phyloP scores from a whole-genome alignment of 2,329 filamentous ascomycete genomes.

The Colletotrichum neosansevieriae region DNA sequence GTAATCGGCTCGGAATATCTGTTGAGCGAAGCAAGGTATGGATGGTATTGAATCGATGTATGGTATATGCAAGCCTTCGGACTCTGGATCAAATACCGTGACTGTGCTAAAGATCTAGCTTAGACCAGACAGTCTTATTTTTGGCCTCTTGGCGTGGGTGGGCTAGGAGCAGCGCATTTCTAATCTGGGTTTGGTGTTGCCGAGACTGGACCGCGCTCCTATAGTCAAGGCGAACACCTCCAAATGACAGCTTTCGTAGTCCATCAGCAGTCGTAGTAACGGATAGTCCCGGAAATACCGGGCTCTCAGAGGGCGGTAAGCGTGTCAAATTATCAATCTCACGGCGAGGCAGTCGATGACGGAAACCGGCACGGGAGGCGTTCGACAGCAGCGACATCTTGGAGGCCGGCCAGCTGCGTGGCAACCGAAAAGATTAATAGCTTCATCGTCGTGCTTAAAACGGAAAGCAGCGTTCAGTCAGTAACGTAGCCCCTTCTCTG shows the following conservation, averaged over 20 bases:
- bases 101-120: background rate
- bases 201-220: background rate
- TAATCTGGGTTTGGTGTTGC: slow-evolving; percentile 7
- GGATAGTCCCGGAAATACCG: background rate
- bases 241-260: background rate
- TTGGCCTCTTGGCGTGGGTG: background rate
- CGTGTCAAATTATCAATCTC: background rate
- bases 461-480: background rate
- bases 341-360: background rate
- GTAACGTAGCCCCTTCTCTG: background rate
- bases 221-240: background rate
- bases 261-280: too few species aligned
- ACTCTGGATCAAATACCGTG: background rate
- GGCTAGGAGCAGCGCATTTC: background rate
- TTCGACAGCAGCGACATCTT: background rate
- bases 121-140: background rate
- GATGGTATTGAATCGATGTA: background rate
- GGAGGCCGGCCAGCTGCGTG: background rate
- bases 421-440: background rate
- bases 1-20: background rate
- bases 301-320: background rate
- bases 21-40: background rate
- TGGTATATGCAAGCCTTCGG: slow-evolving; percentile 20
- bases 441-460: background rate
- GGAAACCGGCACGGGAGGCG: background rate